These are phyloP conservation scores for Taxillus chinensis DNA, from an alignment of 164 flowering plant genomes.

Conservation along the genomic window DNA sequence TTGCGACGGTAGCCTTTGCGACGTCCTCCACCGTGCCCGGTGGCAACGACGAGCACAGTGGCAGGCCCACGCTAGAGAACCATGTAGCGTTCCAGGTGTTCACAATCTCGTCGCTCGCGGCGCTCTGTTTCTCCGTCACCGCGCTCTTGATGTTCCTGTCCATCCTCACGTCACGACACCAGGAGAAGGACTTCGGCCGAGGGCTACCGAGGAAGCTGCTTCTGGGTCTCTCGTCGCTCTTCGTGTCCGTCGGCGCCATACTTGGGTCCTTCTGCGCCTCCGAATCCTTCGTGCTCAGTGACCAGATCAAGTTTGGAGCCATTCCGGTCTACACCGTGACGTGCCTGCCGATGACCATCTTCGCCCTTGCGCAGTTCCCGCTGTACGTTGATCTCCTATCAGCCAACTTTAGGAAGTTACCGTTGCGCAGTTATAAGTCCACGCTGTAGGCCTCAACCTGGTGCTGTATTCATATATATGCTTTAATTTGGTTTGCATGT, in stretches of 20 bases:
- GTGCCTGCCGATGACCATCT: conserved; percentile 14
- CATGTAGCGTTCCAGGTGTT: background rate
- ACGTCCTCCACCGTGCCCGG: conserved; percentile 4
- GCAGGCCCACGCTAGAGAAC: background rate
- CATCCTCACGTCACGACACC: conserved; percentile 16
- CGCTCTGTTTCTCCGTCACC: conserved; percentile 19
- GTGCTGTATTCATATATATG: too few species aligned
- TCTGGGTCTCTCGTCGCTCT: conserved; percentile 15
- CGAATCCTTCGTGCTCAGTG: conserved; percentile 13
- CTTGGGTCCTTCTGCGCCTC: conserved; percentile 19
- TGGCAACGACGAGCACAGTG: background rate
- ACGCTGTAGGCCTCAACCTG: background rate
- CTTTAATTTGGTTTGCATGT: too few species aligned
- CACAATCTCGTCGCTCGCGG: conserved; percentile 10
- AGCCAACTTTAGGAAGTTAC: conserved; percentile 11
- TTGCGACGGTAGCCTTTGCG: background rate
- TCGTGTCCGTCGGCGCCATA: conserved; percentile 16
- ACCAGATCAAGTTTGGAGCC: conserved; percentile 8
- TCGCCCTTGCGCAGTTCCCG: conserved; percentile 17
- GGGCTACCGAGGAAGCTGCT: conserved; percentile 14
- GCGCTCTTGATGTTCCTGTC: conserved; percentile 16
- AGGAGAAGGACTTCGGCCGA: conserved; percentile 11
- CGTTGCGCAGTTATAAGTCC: conserved; percentile 10
- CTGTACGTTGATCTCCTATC: conserved; percentile 19
- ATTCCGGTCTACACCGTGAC: conserved; percentile 16